Conservation (phyloP, 1,284 basidiomycete genomes). For the Ustilago crameri region DNA sequence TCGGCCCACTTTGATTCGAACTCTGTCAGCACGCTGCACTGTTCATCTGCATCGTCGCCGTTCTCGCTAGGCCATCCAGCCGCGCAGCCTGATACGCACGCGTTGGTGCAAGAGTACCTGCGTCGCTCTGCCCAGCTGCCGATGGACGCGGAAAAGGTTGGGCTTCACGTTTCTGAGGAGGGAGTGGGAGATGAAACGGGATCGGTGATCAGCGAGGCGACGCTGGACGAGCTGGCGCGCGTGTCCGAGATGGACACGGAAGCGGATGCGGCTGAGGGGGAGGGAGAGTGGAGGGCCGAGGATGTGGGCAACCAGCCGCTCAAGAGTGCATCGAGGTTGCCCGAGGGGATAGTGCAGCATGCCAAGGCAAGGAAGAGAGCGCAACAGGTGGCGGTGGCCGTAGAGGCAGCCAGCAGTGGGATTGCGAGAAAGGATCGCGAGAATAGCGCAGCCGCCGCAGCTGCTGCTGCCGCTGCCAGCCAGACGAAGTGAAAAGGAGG, state of each 20-base stretch:
- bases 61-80: conserved; percentile 30
- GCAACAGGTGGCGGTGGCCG: conserved; percentile 25
- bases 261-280: conserved; percentile 6
- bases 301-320: background rate
- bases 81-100: conserved; percentile 32
- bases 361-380: conserved; percentile 20
- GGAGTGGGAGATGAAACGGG: conserved; percentile 29
- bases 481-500: background rate
- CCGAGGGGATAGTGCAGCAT: conserved; percentile 24
- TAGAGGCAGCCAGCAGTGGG: conserved; percentile 27
- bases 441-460: conserved; percentile 4
- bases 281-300: conserved; percentile 10
- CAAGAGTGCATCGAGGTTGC: conserved; percentile 12
- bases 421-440: conserved; percentile 38
- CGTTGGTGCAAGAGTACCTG: conserved; percentile 46
- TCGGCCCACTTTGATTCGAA: conserved; percentile 41
- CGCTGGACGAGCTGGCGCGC: conserved; percentile 53
- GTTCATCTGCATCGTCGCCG: conserved; percentile 39
- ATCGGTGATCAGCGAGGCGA: conserved; percentile 47
- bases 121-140: conserved; percentile 25
- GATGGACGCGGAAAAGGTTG: conserved; percentile 15
- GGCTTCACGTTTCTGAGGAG: conserved; percentile 4
- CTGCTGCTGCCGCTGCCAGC: background rate
- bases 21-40: conserved; percentile 33
- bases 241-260: conserved; percentile 39